Base-by-base conservation (phyloP, 306 rosid species). In the Herpetospermum pedunculosum region DNA sequence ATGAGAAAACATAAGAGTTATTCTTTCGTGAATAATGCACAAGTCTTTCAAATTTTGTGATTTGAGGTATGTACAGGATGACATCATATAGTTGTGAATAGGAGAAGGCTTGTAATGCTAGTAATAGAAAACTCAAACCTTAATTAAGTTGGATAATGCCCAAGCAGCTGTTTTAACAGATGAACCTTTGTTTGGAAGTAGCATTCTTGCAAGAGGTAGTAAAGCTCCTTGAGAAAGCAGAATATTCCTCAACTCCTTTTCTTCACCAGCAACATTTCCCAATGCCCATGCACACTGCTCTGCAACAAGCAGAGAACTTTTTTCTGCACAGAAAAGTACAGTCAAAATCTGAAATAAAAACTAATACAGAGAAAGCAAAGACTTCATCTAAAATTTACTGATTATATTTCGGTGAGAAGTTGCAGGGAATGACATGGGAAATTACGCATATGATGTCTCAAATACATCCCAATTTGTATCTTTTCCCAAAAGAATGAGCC, bases 191-290 rank as follows among this genome's bases (percentile, higher is more conserved):
- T 79, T 78, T 75, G 92, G 96, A 73, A 87, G 90, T 90, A 91
- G 81, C 97, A 91, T 89, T 84, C 92, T 89, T 29, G 99, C 95
- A 82, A 91, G 96, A 78, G 96, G 96, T 77, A 84, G 85, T 79
- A 91, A 83, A 62, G 96, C 96, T 55, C 96, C 97, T 85, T 91
- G 97, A 63, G 87, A 85, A 30, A 91, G 86, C 83, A 94, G 83
- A 81, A 88, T 81, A 84, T 84, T 83, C 82, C 97, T 91, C 73
- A 94, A 82, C 83, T 87, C 97, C 78, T 85, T 94, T 64, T 90
- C 96, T 87, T 94, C 99, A 79, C 99, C 99, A 41, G 97, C 97
- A 77, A 94, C 96, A 67, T 94, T 94, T 67, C 99, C 99, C 58
- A 89, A 75, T 55, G 97, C 97, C 99, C 96, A 94, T 43, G 97